phyloP scores from a whole-genome alignment of 2,329 filamentous ascomycete genomes.

The Hypoxylon sp. region DNA sequence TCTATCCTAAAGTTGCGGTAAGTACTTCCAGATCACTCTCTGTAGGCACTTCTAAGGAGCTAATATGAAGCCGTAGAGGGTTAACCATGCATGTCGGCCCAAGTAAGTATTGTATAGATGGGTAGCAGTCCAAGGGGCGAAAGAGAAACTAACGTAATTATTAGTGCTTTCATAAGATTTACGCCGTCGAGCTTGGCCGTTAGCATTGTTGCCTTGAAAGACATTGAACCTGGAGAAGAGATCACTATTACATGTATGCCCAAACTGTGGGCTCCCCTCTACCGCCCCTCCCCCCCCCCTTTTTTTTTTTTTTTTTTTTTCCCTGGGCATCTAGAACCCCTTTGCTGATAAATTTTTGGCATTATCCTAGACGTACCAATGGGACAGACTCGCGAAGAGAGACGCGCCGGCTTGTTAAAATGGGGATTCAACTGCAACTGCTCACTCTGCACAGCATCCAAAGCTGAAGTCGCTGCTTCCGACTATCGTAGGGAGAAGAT shows the following conservation, averaged over 20 bases:
- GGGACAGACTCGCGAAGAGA: conserved; percentile 50
- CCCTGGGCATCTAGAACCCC: background rate
- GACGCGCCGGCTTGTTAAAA: conserved; percentile 49
- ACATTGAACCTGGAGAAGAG: conserved; percentile 50
- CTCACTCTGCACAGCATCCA: conserved; percentile 51
- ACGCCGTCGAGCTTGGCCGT: conserved; percentile 48
- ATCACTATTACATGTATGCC: conserved; percentile 50
- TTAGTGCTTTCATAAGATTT: conserved; percentile 55
- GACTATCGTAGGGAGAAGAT: conserved; percentile 54
- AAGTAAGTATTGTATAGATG: conserved; percentile 50
- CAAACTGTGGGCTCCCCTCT: background rate
- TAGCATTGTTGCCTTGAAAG: conserved; percentile 46
- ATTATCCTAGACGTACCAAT: conserved; percentile 51
- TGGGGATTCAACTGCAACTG: conserved; percentile 57
- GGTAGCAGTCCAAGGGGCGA: background rate
- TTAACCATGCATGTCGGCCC: conserved; percentile 57
- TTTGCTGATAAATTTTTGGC: conserved; percentile 14
- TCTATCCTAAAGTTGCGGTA: conserved; percentile 49
- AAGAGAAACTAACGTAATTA: conserved; percentile 13
- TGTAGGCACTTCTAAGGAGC: conserved; percentile 7
- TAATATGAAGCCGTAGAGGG: conserved; percentile 42
- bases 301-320: no score
- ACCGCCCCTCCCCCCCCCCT: no score
- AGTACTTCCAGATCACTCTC: conserved; percentile 2
- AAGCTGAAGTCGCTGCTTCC: conserved; percentile 49